These are phyloP conservation scores for Leccinellum rugosiceps DNA, from an alignment of 768 basidiomycete species.

Conservation along the genomic window DNA sequence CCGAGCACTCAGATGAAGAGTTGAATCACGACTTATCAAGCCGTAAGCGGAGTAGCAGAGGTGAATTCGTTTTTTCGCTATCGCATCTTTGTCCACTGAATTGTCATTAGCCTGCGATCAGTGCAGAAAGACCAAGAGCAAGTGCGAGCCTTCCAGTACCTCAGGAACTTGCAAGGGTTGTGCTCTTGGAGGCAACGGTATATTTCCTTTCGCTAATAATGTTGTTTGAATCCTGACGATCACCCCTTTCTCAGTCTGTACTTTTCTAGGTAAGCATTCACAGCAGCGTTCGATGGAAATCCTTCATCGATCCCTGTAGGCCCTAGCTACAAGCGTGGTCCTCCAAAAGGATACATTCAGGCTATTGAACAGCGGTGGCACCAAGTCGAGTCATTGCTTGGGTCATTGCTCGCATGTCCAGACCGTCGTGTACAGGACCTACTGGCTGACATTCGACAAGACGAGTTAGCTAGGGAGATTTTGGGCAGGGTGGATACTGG, in stretches of 20 bases:
- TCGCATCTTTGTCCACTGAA: constrained; percentile 12
- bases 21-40: constrained; percentile 39
- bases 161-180: constrained; percentile 63
- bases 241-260: constrained; percentile 47
- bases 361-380: constrained; percentile 92
- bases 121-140: constrained; percentile 85
- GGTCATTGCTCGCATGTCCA: constrained; percentile 70
- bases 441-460: constrained; percentile 61
- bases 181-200: constrained; percentile 52
- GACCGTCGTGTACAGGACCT: constrained; percentile 62
- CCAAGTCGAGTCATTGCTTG: constrained; percentile 87
- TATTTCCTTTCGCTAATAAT: constrained; percentile 15
- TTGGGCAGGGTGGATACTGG: constrained; percentile 72
- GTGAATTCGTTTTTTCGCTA: constrained; percentile 30
- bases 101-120: constrained; percentile 70
- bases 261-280: constrained; percentile 51
- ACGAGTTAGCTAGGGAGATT: constrained; percentile 76
- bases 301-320: constrained; percentile 38
- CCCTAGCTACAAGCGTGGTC: constrained; percentile 79
- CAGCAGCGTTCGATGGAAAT: not conserved
- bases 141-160: constrained; percentile 61
- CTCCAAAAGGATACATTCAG: constrained; percentile 89
- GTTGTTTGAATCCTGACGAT: constrained; percentile 9
- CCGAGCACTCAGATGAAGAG: constrained; percentile 61
- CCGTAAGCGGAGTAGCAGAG: constrained; percentile 65